Evolutionary conservation across 2,329 filamentous ascomycete genomes (phyloP), one percentile per base, ranked within the genome.

Genomic region (Elsinoe perseae): DNA sequence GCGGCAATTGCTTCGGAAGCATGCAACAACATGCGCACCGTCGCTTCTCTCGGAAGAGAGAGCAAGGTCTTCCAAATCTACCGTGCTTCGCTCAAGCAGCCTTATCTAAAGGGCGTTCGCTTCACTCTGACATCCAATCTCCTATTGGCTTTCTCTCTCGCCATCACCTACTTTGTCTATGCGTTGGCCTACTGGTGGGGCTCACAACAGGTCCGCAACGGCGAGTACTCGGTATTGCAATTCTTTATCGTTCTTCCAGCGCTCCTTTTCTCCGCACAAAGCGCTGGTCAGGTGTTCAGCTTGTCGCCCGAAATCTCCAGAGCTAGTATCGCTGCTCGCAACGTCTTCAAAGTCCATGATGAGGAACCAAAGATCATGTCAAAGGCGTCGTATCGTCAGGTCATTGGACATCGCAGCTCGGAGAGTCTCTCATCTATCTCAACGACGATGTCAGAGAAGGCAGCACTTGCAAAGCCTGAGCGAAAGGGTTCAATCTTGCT

Each of bases 1-100:
- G 80, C 84, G 14, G 77, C 79, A 4, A 78, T 87, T 53, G 83
- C 83, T 1, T 81, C 83, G 4, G 85, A 89, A 62, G 83, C 84
- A 1, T 82, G 85, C 50, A 78, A 80, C 54, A 80, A 79, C 1
- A 83, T 85, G 68, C 81, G 83, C 62, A 87, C 85, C 25, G 77
- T 76, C 12, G 70, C 73, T 2, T 68, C 72, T 1, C 69, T 75
- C 9, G 71, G 72, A 5, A 64, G 73, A 5, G 73, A 76, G 58
- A 61, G 66, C 5, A 65, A 71, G 38, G 67, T 75, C 14, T 62
- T 74, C 16, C 59, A 65, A 12, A 58, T 66, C 9, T 76, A 76
- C 55, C 65, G 64, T 43, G 62, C 63, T 2, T 68, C 69, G 1
- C 67, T 75, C 5, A 65, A 66, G 14, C 65, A 68, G 42, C 72